A percentile compares a stretch with the other conserved stretches of the same genome.
phyloP scores from a whole-genome alignment of 164 flowering plant species.

The Saururus chinensis region DNA sequence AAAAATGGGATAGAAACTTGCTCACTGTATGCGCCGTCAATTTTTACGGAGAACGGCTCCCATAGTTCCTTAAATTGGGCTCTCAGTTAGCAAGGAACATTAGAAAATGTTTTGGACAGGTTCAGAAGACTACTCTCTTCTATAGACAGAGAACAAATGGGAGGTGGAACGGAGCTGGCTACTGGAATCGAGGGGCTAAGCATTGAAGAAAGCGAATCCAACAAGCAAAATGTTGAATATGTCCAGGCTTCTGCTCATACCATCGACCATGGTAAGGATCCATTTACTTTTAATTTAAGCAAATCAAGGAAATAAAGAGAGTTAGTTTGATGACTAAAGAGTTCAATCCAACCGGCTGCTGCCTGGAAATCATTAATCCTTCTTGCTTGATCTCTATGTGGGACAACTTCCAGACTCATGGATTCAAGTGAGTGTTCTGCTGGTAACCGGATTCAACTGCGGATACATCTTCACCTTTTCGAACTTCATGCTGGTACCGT shows the following conservation, averaged over 20 bases:
- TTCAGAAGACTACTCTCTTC: too few relatives aligned
- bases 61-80: too few relatives aligned
- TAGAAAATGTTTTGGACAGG: too few relatives aligned
- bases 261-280: slow-evolving; percentile 21
- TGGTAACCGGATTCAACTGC: slow-evolving; percentile 36
- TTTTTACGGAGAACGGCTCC: too few relatives aligned
- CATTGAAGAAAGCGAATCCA: too few relatives aligned
- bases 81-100: too few relatives aligned
- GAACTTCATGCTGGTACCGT: slow-evolving; percentile 38
- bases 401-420: slow-evolving; percentile 39
- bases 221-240: neutral
- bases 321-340: neutral
- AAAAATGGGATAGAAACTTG: too few relatives aligned
- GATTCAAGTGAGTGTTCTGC: slow-evolving; percentile 44
- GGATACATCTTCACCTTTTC: slow-evolving; percentile 47
- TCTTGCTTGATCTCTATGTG: neutral
- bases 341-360: neutral
- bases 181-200: too few relatives aligned
- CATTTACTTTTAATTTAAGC: neutral
- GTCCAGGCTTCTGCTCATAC: slow-evolving; percentile 26
- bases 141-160: too few relatives aligned
- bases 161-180: too few relatives aligned
- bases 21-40: too few relatives aligned
- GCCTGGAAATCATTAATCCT: neutral
- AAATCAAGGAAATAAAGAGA: neutral